Conservation (phyloP, 768 basidiomycete genomes). For the Auricularia cornea region DNA sequence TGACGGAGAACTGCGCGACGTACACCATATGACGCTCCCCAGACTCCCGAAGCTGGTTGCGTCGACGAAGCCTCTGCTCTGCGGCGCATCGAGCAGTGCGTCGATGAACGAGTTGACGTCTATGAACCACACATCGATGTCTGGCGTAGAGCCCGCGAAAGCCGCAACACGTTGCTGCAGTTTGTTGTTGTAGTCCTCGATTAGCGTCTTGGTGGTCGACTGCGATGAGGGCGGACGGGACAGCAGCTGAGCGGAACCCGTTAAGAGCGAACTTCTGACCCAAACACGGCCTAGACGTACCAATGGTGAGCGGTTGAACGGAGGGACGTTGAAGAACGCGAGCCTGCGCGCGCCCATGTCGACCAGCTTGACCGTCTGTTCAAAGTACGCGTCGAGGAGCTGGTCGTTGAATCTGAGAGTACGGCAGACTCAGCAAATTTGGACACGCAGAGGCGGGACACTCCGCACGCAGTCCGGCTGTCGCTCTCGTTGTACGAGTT, state of each 20-base stretch:
- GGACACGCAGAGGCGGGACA: background rate
- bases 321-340: constrained; percentile 55
- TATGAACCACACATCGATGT: constrained; percentile 13
- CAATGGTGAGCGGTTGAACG: constrained; percentile 46
- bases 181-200: constrained; percentile 43
- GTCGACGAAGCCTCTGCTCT: constrained; percentile 48
- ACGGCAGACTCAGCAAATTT: background rate
- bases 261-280: background rate
- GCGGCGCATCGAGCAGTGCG: constrained; percentile 39
- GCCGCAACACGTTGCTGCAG: constrained; percentile 31
- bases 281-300: constrained; percentile 32
- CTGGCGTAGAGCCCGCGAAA: constrained; percentile 36
- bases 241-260: constrained; percentile 36
- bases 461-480: constrained; percentile 39
- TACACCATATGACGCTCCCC: background rate
- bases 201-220: constrained; percentile 36
- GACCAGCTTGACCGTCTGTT: constrained; percentile 38
- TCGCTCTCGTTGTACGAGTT: constrained; percentile 28
- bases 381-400: constrained; percentile 43
- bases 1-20: no score
- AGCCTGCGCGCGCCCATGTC: constrained; percentile 51
- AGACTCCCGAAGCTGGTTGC: constrained; percentile 34
- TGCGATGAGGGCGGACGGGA: constrained; percentile 26
- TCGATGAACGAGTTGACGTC: constrained; percentile 44
- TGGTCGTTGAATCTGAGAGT: constrained; percentile 37